Conservation (phyloP, 192 early-diverging fungal genomes). For the Endogone sp. region DNA sequence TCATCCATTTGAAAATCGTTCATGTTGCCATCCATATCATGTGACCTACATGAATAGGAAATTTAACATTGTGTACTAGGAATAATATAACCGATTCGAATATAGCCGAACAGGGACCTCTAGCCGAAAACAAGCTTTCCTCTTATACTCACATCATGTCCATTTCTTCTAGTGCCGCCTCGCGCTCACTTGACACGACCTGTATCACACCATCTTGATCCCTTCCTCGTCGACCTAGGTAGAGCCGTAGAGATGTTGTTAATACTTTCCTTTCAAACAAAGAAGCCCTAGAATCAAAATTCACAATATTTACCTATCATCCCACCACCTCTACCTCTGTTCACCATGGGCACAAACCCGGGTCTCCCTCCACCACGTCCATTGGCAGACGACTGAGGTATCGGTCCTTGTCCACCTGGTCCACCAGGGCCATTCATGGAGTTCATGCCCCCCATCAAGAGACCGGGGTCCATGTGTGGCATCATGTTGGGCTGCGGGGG, state of each 20-base stretch:
- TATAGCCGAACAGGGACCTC: too few relatives aligned
- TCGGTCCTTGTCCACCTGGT: background rate
- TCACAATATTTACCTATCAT: background rate
- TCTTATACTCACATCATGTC: slow-evolving; percentile 16
- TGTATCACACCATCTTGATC: slow-evolving; percentile 26
- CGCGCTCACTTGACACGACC: slow-evolving; percentile 21
- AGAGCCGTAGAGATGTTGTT: background rate
- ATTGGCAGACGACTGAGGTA: background rate
- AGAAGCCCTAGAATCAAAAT: background rate
- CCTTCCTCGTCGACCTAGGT: slow-evolving; percentile 16
- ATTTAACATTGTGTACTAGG: too few relatives aligned
- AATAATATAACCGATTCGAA: too few relatives aligned
- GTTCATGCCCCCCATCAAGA: background rate
- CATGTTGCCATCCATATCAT: background rate
- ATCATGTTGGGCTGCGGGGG: background rate
- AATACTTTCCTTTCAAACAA: too few relatives aligned
- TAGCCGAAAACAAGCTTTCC: too few relatives aligned
- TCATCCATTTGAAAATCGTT: background rate
- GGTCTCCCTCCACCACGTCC: background rate
- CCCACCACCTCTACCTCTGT: background rate
- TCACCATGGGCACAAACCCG: background rate
- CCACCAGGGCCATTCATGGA: background rate
- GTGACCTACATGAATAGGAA: background rate
- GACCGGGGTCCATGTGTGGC: background rate
- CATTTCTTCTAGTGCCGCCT: slow-evolving; percentile 23